Conservation (phyloP, 495 filamentous ascomycete genomes). For the Neurospora hispaniola region DNA sequence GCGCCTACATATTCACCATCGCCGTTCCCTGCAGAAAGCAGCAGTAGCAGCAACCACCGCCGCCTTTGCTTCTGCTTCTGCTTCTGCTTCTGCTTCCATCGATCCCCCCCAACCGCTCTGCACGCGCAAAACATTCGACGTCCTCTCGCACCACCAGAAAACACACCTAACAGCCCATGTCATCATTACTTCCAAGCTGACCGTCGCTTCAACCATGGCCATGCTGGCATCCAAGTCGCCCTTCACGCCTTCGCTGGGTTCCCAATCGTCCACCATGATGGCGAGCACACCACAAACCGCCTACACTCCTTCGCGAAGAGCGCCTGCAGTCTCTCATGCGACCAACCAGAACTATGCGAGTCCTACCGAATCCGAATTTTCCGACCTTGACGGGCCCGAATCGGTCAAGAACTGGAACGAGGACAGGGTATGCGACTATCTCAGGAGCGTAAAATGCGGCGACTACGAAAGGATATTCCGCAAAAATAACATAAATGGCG, state of each 20-base stretch:
- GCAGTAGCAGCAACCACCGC: not conserved
- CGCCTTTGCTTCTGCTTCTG: not conserved
- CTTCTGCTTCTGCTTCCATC: not conserved
- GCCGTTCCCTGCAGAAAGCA: not conserved
- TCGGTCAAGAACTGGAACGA: constrained; percentile 77
- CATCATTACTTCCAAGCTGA: constrained; percentile 4
- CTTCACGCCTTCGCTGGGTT: constrained; percentile 55
- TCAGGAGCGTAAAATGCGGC: constrained; percentile 77
- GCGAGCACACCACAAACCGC: constrained; percentile 38
- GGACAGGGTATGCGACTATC: constrained; percentile 79
- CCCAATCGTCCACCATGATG: constrained; percentile 43
- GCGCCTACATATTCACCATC: not conserved
- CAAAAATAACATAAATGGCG: constrained; percentile 91
- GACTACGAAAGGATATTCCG: constrained; percentile 90
- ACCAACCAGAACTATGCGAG: constrained; percentile 63
- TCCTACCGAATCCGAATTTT: constrained; percentile 92
- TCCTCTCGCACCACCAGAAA: not conserved
- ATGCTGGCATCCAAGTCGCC: constrained; percentile 81
- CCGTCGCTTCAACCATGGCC: constrained; percentile 43
- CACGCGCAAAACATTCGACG: not conserved
- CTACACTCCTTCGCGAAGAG: constrained; percentile 45
- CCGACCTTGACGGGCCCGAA: constrained; percentile 51
- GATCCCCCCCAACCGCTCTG: not conserved
- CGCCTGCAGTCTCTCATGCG: constrained; percentile 40
- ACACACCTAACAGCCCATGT: constrained; percentile 8